phyloP scores from a whole-genome alignment of 345 rosid genomes.

The Durio zibethinus region DNA sequence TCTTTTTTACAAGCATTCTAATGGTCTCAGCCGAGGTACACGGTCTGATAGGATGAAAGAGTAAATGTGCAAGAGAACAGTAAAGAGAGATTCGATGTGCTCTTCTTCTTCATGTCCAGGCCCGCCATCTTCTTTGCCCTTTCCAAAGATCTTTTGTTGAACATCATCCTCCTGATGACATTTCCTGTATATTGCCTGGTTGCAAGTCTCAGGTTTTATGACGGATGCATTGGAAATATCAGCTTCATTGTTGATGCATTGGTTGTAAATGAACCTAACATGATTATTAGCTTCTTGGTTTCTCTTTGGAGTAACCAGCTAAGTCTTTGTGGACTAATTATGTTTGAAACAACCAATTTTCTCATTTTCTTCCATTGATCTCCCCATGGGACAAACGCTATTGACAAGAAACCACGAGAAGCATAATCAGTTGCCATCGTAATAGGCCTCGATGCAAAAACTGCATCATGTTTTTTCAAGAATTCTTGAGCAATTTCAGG shows the following conservation, averaged over 20 bases:
- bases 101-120: too few species aligned
- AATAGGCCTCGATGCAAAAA: slow-evolving; percentile 32
- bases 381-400: slow-evolving; percentile 18
- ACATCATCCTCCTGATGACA: slow-evolving; percentile 24
- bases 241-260: too few species aligned
- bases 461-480: slow-evolving; percentile 29
- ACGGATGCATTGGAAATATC: too few species aligned
- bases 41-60: neutral
- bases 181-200: neutral
- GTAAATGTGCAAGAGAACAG: neutral
- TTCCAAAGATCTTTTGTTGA: slow-evolving; percentile 20
- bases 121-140: slow-evolving; percentile 17
- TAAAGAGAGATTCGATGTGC: neutral
- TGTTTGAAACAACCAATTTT: slow-evolving; percentile 30
- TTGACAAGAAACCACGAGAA: slow-evolving; percentile 21
- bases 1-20: too few species aligned
- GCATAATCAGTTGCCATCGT: neutral
- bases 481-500: slow-evolving; percentile 41
- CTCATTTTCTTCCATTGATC: slow-evolving; percentile 47
- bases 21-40: neutral
- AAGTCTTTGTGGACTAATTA: slow-evolving; percentile 21
- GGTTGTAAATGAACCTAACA: slow-evolving; percentile 30
- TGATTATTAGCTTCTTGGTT: slow-evolving; percentile 47
- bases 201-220: neutral
- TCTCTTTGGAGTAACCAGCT: slow-evolving; percentile 33